Conservation (phyloP, 2,329 filamentous ascomycete genomes). For the Aspergillus amoenus region DNA sequence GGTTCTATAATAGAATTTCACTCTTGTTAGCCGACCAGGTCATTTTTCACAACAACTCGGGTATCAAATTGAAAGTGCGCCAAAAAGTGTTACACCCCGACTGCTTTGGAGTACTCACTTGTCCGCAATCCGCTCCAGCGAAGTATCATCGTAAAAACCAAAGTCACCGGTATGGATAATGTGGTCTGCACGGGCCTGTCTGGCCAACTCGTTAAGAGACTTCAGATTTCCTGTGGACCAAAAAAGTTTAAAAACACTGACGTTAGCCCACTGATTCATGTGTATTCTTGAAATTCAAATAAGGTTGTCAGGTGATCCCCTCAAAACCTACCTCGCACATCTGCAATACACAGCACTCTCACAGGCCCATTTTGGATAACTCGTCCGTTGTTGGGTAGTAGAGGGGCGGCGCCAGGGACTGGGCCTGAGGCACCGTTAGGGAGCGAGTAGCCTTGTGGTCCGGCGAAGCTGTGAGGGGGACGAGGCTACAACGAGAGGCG, state of each 20-base stretch:
- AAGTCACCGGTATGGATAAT: conserved; percentile 99
- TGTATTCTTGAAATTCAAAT: not conserved
- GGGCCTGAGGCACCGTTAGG: conserved; percentile 48
- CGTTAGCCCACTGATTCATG: conserved; percentile 19
- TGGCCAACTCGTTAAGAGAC: conserved; percentile 94
- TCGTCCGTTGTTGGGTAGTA: conserved; percentile 52
- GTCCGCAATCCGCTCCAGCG: conserved; percentile 93
- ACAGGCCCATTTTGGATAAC: conserved; percentile 49
- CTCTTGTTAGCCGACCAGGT: conserved; percentile 18
- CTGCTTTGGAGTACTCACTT: conserved; percentile 63
- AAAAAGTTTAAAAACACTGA: conserved; percentile 16
- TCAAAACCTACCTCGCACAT: conserved; percentile 47
- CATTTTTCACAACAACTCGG: not conserved
- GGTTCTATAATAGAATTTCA: conserved; percentile 59
- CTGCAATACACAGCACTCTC: conserved; percentile 51
- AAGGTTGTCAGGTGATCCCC: not conserved
- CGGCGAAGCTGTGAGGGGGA: conserved; percentile 43
- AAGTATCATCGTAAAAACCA: conserved; percentile 96
- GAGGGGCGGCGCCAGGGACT: conserved; percentile 47
- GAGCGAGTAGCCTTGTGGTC: conserved; percentile 44
- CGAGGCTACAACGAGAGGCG: conserved; percentile 36
- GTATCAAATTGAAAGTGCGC: not conserved
- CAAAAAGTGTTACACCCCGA: not conserved
- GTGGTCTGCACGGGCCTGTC: conserved; percentile 90
- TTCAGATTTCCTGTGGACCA: conserved; percentile 74